These are phyloP conservation scores for Tagetes erecta DNA, from an alignment of 129 eudicot genomes.

Conservation along the genomic window DNA sequence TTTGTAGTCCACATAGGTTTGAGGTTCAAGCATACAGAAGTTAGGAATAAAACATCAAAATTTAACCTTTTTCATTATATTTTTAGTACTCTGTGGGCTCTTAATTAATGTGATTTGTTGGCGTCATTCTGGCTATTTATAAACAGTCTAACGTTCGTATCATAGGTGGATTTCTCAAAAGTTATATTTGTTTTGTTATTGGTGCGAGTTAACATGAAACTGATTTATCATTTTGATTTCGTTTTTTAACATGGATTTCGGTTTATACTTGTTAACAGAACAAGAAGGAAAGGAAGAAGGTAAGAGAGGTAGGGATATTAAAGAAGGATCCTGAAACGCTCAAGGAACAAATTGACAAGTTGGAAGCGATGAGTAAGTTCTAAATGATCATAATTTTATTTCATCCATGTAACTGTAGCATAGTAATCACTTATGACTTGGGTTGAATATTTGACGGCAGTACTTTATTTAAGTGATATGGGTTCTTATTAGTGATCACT, in stretches of 20 bases:
- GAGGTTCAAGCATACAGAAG: not conserved
- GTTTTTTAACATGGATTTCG: slow-evolving; percentile 16
- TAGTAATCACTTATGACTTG: not conserved
- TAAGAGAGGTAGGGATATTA: slow-evolving; percentile 92
- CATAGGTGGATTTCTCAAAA: not conserved
- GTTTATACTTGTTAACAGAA: slow-evolving; percentile 46
- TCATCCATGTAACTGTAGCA: slow-evolving; percentile 10
- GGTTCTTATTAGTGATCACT: not conserved
- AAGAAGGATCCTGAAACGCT: slow-evolving; percentile 97
- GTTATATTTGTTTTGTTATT: slow-evolving; percentile 15
- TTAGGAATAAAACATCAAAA: slow-evolving; percentile 3
- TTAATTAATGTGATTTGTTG: not conserved
- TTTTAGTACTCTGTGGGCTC: slow-evolving; percentile 3
- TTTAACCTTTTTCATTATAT: not conserved
- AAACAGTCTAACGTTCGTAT: not conserved
- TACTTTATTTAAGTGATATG: not conserved
- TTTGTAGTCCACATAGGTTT: slow-evolving; percentile 8
- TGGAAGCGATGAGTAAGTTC: slow-evolving; percentile 86
- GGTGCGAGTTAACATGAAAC: not conserved
- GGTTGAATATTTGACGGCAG: not conserved
- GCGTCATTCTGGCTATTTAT: not conserved
- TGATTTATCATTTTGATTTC: not conserved
- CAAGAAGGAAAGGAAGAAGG: slow-evolving; percentile 98
- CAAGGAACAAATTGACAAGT: slow-evolving; percentile 82
- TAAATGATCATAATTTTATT: slow-evolving; percentile 5